Evolutionary conservation across 192 early-diverging fungal genomes (phyloP), one percentile per base, ranked within the genome.

Genomic region (Powellomyces hirtus): DNA sequence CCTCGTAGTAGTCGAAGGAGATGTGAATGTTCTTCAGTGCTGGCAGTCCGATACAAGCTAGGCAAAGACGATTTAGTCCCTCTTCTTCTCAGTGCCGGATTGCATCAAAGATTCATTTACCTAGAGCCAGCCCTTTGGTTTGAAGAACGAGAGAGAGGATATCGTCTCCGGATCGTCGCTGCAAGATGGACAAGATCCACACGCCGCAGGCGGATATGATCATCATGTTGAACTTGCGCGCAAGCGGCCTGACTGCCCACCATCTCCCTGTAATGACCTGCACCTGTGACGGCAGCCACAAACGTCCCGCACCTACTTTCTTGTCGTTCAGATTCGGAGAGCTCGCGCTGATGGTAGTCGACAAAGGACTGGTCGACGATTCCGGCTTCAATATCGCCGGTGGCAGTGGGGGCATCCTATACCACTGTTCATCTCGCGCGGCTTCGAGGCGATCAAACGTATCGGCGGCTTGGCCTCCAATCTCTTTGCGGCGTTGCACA

Each of bases 1-100:
- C 75, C 18, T 64, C 69, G 60, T 76, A 76, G 53, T 72, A 76
- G 53, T 76, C 75, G 40, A 76, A 72, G 26, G 70, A 68, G 53
- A 76, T 72, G 55, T 45, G 51, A 27, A 76, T 76, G 38, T 76
- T 76, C 42, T 76, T 76, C 24, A 76, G 55, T 7, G 75, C 75
- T 5, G 70, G 63, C 6, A 76, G 46, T 35, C 75, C 75, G 40
- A 76, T 63, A 55, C 75, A 76, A 40, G 75, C 75, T 59, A 53
- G 20, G 4, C 14, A 24, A 29, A 45, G 44, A n/a, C n/a, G n/a
- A n/a, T n/a, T n/a, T n/a, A n/a, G n/a, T n/a, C n/a, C n/a, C n/a
- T n/a, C n/a, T n/a, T n/a, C n/a, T n/a, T n/a, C n/a, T n/a, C n/a
- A n/a, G n/a, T n/a, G n/a, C n/a, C n/a, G n/a, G n/a, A n/a, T n/a